Conservation (phyloP, 2,329 filamentous ascomycete genomes). For the Aspergillus felis region DNA sequence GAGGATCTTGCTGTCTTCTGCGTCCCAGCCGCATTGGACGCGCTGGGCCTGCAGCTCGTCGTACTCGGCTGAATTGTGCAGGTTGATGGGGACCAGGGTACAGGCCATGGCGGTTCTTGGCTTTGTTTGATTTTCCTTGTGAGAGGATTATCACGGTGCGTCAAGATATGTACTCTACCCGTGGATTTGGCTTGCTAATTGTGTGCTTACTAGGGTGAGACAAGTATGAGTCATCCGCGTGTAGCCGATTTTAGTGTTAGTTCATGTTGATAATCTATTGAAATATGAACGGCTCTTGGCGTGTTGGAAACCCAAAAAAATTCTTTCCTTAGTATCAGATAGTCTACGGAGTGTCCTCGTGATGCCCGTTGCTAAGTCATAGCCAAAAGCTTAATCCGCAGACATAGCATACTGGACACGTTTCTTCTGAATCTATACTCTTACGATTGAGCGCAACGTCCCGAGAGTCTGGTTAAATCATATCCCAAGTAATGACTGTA, state of each 20-base stretch:
- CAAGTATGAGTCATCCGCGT: not conserved
- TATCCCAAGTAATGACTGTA: too few species aligned
- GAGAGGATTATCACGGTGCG: too few species aligned
- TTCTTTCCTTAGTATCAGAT: not conserved
- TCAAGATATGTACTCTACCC: too few species aligned
- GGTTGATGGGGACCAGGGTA: conserved; percentile 14
- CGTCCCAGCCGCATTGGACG: conserved; percentile 14
- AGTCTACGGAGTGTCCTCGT: too few species aligned
- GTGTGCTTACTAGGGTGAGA: not conserved
- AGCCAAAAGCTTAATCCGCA: not conserved
- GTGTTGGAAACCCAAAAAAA: not conserved
- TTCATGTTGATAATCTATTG: not conserved
- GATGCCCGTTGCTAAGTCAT: too few species aligned
- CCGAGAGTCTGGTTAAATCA: not conserved
- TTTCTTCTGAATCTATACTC: too few species aligned
- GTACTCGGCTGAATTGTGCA: conserved; percentile 9
- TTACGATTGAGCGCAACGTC: too few species aligned
- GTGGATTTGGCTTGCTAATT: not conserved
- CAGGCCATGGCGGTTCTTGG: not conserved
- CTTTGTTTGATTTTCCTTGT: too few species aligned
- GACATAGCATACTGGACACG: too few species aligned
- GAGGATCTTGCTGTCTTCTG: conserved; percentile 1
- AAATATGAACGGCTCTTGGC: not conserved
- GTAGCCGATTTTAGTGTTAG: not conserved
- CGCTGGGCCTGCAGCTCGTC: conserved; percentile 14